Base-by-base conservation (phyloP, 768 basidiomycete genomes). In the Boletus patriciae region DNA sequence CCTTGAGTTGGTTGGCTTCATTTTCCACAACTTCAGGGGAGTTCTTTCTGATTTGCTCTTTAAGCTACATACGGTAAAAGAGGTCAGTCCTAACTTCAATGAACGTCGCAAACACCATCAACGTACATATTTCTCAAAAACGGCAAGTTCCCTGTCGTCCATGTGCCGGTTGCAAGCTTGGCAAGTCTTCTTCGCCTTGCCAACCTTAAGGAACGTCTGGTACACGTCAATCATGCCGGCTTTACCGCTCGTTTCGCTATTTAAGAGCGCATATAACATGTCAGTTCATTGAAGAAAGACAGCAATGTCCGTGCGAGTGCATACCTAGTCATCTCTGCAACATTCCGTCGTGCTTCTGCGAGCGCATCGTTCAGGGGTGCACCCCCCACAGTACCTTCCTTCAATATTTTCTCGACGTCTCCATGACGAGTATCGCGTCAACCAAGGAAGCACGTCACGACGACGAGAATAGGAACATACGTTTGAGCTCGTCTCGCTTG, bases 111-210 rank as follows among this genome's bases (percentile, higher is more conserved):
- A 36, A 41, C 2, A 18, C 13, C 18, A 9, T 25, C 50, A 25
- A 56, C 85, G 50, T 54, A 91, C 92, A 64, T 84, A 84, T 73
- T 79, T 81, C 69, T 94, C 88, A 58, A 94, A 90, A 1, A 80
- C 77, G 0, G 73, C 72, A 45, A 82, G 62, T 43, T 86, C 86
- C 2, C 68, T 65, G 27, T 80, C 79, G 21, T 80, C 74, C 66
- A 98, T 73, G 38, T 76, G 77, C 2, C 94, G 83, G 62, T 85
- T 84, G 67, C 96, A 98, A 9, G 85, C 85, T 12, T 82, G 76
- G 65, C 96, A 99, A 0, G 78, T 70, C 65, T 88, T 85, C 59
- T 86, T 82, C 48, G 78, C 74, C 66, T 82, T 82, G 34, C 88
- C 91, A 1, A 72, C 69, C 16, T 75, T 72, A 40, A 92, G 76